phyloP scores from a whole-genome alignment of 345 rosid genomes.

The Syzygium jambos region DNA sequence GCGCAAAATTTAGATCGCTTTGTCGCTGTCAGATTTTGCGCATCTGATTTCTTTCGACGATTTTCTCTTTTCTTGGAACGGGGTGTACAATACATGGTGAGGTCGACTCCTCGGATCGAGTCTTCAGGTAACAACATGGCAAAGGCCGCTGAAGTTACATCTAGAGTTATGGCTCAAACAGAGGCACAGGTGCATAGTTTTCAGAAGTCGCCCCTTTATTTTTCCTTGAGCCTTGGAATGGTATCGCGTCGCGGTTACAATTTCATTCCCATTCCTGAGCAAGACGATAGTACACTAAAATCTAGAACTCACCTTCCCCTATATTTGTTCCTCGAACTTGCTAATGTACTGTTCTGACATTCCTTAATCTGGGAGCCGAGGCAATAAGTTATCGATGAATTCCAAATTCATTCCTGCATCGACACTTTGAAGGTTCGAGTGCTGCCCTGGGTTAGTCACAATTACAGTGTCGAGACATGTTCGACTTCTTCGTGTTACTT shows the following conservation, averaged over 20 bases:
- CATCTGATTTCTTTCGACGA: background rate
- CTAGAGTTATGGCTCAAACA: background rate
- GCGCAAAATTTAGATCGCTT: background rate
- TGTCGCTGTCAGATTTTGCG: background rate
- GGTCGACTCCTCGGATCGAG: background rate
- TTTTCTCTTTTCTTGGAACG: background rate
- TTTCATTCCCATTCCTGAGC: background rate
- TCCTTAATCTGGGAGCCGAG: background rate
- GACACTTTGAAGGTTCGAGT: background rate
- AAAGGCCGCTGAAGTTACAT: background rate
- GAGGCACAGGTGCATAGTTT: background rate
- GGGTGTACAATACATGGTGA: background rate
- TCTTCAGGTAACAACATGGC: background rate
- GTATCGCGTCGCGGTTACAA: background rate
- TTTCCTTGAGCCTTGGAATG: background rate
- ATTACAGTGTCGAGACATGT: background rate
- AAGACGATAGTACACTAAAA: background rate
- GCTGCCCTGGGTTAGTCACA: background rate
- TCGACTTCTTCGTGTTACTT: background rate
- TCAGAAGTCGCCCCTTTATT: background rate
- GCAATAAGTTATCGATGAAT: background rate
- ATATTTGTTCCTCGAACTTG: background rate
- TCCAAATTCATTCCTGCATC: background rate
- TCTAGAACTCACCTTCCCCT: background rate
- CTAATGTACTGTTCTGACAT: background rate